Evolutionary conservation across 2,329 filamentous ascomycete genomes (phyloP).

Genomic region (Pyrenophora seminiperda): DNA sequence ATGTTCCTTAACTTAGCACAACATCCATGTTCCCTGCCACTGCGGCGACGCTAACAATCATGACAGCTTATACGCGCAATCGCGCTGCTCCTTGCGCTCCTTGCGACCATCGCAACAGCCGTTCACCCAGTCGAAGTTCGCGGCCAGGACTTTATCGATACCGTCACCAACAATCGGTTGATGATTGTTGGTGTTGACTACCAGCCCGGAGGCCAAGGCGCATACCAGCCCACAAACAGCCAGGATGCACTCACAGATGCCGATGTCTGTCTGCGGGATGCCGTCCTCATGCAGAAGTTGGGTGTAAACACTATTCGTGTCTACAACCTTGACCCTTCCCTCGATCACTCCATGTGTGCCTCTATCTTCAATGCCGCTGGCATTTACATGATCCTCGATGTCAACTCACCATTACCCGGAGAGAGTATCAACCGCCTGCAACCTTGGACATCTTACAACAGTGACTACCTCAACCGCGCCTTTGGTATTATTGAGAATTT

Average conservation of each 20-base stretch:
- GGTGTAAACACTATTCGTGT: slow-evolving; percentile 68
- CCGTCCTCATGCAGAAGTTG: slow-evolving; percentile 65
- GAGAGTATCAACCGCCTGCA: slow-evolving; percentile 62
- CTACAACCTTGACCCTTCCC: slow-evolving; percentile 65
- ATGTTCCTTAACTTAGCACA: neutral
- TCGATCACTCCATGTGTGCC: slow-evolving; percentile 66
- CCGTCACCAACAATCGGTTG: slow-evolving; percentile 62
- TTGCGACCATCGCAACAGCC: slow-evolving; percentile 55
- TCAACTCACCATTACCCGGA: slow-evolving; percentile 64
- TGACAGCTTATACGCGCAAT: slow-evolving; percentile 36
- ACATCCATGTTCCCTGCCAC: slow-evolving; percentile 6
- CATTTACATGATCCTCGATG: slow-evolving; percentile 70
- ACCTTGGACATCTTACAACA: slow-evolving; percentile 61
- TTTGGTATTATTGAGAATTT: slow-evolving; percentile 70
- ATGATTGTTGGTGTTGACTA: slow-evolving; percentile 66
- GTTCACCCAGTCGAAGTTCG: slow-evolving; percentile 62
- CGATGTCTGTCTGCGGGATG: slow-evolving; percentile 65
- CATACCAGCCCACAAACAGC: slow-evolving; percentile 57
- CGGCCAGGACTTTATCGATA: slow-evolving; percentile 67
- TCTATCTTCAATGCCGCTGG: slow-evolving; percentile 69
- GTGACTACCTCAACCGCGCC: slow-evolving; percentile 61
- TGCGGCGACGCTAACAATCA: slow-evolving; percentile 13
- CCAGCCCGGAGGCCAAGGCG: slow-evolving; percentile 66
- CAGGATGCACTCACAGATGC: slow-evolving; percentile 63
- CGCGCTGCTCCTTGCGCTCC: slow-evolving; percentile 35